Evolutionary conservation across 1,284 basidiomycete species (phyloP).

Genomic region (Ustilago sp.): DNA sequence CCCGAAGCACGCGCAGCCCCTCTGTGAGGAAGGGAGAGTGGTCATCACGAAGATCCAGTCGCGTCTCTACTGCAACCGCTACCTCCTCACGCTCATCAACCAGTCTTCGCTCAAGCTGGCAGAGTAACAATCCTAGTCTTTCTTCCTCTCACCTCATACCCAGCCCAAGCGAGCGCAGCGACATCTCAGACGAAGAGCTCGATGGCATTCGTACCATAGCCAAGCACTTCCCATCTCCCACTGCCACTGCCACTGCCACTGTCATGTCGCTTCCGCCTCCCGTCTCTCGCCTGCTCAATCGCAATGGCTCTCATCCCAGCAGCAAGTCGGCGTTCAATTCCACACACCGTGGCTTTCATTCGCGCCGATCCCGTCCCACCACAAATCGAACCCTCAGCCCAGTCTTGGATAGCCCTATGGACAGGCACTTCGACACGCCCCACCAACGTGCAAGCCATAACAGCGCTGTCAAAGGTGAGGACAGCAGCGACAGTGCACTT

Average conservation of each 20-base stretch:
- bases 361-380: neutral
- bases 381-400: slow-evolving; percentile 4
- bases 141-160: slow-evolving; percentile 4
- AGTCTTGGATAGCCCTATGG: slow-evolving; percentile 2
- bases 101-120: slow-evolving; percentile 13
- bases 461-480: slow-evolving; percentile 13
- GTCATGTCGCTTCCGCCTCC: neutral
- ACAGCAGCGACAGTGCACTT: slow-evolving; percentile 29
- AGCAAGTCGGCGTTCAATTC: neutral
- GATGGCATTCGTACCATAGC: slow-evolving; percentile 32
- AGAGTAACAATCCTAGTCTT: neutral
- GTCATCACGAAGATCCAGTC: slow-evolving; percentile 22
- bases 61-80: slow-evolving; percentile 15
- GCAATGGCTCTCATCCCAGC: slow-evolving; percentile 5
- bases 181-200: slow-evolving; percentile 30
- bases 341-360: neutral
- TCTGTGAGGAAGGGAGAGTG: slow-evolving; percentile 1
- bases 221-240: slow-evolving; percentile 28
- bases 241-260: slow-evolving; percentile 8
- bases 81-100: slow-evolving; percentile 20
- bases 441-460: neutral
- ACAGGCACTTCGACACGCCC: neutral
- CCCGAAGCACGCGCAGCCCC: slow-evolving; percentile 7
- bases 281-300: neutral
- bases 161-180: slow-evolving; percentile 9